Conservation (phyloP, 371 early-diverging fungal genomes). For the Mucor ambiguus region DNA sequence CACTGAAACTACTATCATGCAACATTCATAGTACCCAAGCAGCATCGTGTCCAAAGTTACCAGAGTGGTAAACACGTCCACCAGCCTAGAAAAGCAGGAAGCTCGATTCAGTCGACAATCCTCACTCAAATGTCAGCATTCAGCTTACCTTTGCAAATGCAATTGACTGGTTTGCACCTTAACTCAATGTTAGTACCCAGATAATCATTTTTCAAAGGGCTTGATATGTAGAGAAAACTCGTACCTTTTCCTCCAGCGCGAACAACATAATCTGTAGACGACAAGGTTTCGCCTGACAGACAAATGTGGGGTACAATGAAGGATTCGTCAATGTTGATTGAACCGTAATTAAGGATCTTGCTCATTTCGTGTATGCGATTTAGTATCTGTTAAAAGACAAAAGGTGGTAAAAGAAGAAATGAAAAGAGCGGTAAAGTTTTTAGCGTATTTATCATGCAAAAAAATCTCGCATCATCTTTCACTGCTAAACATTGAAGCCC, state of each 20-base stretch:
- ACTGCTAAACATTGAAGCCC: background rate
- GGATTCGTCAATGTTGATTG: conserved; percentile 90
- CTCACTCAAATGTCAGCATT: background rate
- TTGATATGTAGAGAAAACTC: too few relatives aligned
- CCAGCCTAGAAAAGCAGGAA: conserved; percentile 53
- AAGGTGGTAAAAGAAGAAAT: background rate
- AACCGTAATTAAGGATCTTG: conserved; percentile 76
- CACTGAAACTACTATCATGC: background rate
- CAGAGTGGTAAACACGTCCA: conserved; percentile 71
- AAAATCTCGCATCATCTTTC: background rate
- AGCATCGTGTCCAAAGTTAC: conserved; percentile 89
- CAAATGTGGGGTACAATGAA: conserved; percentile 85
- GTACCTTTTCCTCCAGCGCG: conserved; percentile 89
- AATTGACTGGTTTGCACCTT: conserved; percentile 85
- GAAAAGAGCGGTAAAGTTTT: background rate
- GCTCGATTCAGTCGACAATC: background rate
- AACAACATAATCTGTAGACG: conserved; percentile 59
- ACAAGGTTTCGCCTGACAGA: conserved; percentile 80
- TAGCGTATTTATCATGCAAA: conserved; percentile 3
- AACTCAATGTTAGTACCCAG: too few relatives aligned
- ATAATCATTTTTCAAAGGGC: too few relatives aligned
- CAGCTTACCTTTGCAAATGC: conserved; percentile 67
- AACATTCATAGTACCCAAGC: conserved; percentile 40
- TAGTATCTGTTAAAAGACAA: background rate
- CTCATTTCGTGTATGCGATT: conserved; percentile 22